phyloP scores from a whole-genome alignment of 2,329 filamentous ascomycete species.

The Fusarium xyrophilum region DNA sequence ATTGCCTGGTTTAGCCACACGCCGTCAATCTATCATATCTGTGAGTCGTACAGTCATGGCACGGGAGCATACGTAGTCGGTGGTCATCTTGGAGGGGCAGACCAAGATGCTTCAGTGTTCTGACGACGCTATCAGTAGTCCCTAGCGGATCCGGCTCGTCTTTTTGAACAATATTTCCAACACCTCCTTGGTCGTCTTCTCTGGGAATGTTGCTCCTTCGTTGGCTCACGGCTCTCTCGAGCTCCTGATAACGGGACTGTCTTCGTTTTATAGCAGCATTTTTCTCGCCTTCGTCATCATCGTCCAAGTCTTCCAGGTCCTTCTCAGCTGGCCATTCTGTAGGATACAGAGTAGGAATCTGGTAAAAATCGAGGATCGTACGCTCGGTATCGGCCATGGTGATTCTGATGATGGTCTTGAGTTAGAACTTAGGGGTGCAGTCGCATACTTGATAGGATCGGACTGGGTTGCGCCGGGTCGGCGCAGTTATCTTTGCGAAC shows the following conservation, averaged over 20 bases:
- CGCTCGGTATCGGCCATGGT: constrained; percentile 75
- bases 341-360: constrained; percentile 78
- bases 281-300: constrained; percentile 62
- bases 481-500: background rate
- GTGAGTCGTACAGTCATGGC: constrained; percentile 7
- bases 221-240: constrained; percentile 77
- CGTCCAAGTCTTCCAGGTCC: constrained; percentile 69
- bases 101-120: constrained; percentile 76
- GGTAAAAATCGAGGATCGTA: constrained; percentile 87
- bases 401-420: constrained; percentile 20
- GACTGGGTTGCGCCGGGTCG: constrained; percentile 4
- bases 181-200: constrained; percentile 69
- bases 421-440: constrained; percentile 26
- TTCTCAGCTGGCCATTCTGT: constrained; percentile 87
- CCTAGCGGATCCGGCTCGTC: constrained; percentile 94
- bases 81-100: constrained; percentile 84
- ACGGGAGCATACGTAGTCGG: constrained; percentile 67
- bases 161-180: constrained; percentile 81
- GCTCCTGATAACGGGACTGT: constrained; percentile 82
- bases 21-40: constrained; percentile 26
- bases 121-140: constrained; percentile 84
- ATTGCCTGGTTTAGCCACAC: constrained; percentile 64
- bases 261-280: constrained; percentile 61
- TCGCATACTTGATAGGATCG: constrained; percentile 25
- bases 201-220: constrained; percentile 71